These are phyloP conservation scores for Sabuloglossum arenarium DNA, from an alignment of 495 filamentous ascomycete genomes.

Conservation along the genomic window DNA sequence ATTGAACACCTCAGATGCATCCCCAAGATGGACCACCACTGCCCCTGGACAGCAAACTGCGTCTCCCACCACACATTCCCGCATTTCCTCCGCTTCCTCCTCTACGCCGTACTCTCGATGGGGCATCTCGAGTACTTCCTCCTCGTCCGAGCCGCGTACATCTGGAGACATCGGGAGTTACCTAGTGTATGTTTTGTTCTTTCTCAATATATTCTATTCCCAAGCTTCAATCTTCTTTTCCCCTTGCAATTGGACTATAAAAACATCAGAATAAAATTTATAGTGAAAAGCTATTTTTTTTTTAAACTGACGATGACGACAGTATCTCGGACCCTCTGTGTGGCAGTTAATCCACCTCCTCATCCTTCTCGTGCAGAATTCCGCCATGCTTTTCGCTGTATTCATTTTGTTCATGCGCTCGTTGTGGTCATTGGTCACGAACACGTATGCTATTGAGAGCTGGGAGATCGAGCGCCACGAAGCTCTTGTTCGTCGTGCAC, in stretches of 20 bases:
- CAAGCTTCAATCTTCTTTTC: too few relatives aligned
- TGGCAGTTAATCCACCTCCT: constrained; percentile 44
- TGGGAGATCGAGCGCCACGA: constrained; percentile 88
- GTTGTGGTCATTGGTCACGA: constrained; percentile 33
- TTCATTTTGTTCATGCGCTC: constrained; percentile 40
- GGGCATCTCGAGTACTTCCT: constrained; percentile 36
- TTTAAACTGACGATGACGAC: too few relatives aligned
- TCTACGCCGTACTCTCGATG: constrained; percentile 55
- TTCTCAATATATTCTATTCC: too few relatives aligned
- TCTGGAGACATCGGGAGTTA: constrained; percentile 47
- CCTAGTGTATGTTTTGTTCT: constrained; percentile 36
- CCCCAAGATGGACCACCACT: constrained; percentile 97
- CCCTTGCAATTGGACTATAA: neutral
- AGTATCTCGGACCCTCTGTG: constrained; percentile 59
- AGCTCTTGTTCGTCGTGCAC: constrained; percentile 40
- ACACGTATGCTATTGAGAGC: constrained; percentile 71
- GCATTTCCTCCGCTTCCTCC: constrained; percentile 73
- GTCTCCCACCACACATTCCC: constrained; percentile 80
- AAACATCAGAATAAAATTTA: neutral
- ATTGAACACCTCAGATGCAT: constrained; percentile 54
- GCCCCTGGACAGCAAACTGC: constrained; percentile 88
- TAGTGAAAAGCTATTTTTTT: too few relatives aligned
- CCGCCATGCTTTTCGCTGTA: constrained; percentile 42
- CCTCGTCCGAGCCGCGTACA: constrained; percentile 31
- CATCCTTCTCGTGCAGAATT: constrained; percentile 36